Evolutionary conservation across 2,329 filamentous ascomycete genomes (phyloP).

Genomic region (Talaromyces piceae): DNA sequence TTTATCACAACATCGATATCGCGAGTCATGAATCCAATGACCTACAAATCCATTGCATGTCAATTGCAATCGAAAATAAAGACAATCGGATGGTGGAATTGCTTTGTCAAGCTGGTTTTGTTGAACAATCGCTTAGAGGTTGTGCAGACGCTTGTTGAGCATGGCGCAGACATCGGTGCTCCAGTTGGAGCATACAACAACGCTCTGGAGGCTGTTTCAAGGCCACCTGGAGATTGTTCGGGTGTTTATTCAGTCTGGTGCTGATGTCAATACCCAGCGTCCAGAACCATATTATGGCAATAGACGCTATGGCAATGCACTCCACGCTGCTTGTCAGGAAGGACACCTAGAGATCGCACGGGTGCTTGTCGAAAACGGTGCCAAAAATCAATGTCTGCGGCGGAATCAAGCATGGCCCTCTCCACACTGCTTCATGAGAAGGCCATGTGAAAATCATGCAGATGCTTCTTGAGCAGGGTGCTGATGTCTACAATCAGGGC

Average conservation of each 20-base stretch:
- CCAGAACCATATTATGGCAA: no score
- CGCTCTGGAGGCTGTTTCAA: no score
- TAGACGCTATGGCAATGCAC: not conserved
- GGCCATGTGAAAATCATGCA: not conserved
- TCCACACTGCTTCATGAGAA: not conserved
- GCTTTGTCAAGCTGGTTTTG: slow-evolving; percentile 1
- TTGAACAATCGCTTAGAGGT: not conserved
- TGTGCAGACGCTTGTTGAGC: not conserved
- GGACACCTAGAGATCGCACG: not conserved
- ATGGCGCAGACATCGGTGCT: not conserved
- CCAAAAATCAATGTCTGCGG: not conserved
- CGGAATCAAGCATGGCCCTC: not conserved
- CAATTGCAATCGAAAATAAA: not conserved
- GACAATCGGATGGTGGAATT: slow-evolving; percentile 1
- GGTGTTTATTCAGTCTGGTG: no score
- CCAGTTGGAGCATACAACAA: not conserved
- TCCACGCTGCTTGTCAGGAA: not conserved
- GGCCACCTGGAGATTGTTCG: no score
- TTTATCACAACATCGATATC: not conserved
- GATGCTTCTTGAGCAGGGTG: not conserved
- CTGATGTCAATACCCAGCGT: slow-evolving; percentile 12
- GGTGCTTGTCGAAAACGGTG: not conserved
- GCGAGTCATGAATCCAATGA: not conserved
- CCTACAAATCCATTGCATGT: not conserved
- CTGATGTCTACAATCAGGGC: not conserved